These are phyloP conservation scores for Emmonsiellopsis sp. DNA, from an alignment of 2,329 filamentous ascomycete species.

Conservation along the genomic window DNA sequence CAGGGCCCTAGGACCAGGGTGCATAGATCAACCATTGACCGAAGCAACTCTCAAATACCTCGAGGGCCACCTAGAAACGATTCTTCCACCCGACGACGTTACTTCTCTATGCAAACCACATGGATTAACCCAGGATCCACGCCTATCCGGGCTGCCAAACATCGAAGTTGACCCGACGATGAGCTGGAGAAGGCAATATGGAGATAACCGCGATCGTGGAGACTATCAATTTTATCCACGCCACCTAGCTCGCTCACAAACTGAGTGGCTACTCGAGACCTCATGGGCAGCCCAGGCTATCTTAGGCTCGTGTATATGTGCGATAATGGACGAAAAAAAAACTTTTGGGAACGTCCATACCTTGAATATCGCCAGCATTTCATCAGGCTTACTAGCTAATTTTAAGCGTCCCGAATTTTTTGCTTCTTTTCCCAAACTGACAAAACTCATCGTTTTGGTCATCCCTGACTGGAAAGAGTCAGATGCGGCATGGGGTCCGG, in stretches of 20 bases:
- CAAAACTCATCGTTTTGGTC: constrained; percentile 48
- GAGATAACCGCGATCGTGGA: constrained; percentile 15
- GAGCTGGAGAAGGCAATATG: constrained; percentile 11
- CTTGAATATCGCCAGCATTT: constrained; percentile 55
- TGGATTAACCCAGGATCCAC: not conserved
- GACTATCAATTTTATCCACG: constrained; percentile 40
- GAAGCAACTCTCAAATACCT: not conserved
- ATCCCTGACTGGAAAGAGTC: constrained; percentile 56
- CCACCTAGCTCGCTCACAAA: constrained; percentile 52
- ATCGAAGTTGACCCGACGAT: constrained; percentile 9
- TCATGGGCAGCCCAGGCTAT: constrained; percentile 61
- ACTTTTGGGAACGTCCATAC: constrained; percentile 48
- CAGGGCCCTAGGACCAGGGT: too few relatives aligned
- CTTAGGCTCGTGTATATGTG: constrained; percentile 57
- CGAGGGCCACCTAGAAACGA: not conserved
- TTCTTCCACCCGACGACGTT: not conserved
- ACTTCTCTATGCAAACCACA: not conserved
- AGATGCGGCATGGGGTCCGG: constrained; percentile 44
- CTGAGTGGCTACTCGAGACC: constrained; percentile 58
- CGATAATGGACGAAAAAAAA: constrained; percentile 50
- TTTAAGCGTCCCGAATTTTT: constrained; percentile 53
- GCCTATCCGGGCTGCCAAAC: constrained; percentile 14
- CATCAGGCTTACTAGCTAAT: constrained; percentile 49
- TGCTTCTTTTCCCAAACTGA: constrained; percentile 46
- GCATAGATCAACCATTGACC: not conserved